These are phyloP conservation scores for Lentinus tigrinus DNA, from an alignment of 768 basidiomycete species.

Conservation along the genomic window DNA sequence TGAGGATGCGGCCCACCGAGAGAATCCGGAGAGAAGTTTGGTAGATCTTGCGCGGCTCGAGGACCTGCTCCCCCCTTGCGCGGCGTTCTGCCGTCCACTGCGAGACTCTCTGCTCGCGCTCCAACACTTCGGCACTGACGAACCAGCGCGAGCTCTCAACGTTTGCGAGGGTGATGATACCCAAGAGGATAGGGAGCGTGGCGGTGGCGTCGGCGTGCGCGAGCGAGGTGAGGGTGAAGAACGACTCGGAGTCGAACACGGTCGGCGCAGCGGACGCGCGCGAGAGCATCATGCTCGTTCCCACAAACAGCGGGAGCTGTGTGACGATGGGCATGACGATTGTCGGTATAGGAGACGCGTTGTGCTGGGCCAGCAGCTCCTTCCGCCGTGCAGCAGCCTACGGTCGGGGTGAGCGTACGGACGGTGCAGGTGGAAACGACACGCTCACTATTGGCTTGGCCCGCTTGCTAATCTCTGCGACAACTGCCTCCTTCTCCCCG, in stretches of 20 bases:
- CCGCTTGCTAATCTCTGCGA: slow-evolving; percentile 47
- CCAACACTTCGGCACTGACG: slow-evolving; percentile 54
- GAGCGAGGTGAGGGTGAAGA: slow-evolving; percentile 70
- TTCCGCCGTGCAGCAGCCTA: slow-evolving; percentile 49
- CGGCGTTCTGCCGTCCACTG: slow-evolving; percentile 44
- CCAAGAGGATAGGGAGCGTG: slow-evolving; percentile 66
- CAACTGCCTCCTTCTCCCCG: slow-evolving; percentile 52
- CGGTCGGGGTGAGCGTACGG: slow-evolving; percentile 30
- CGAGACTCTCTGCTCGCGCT: slow-evolving; percentile 47
- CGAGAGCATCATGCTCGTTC: slow-evolving; percentile 58
- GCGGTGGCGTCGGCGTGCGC: slow-evolving; percentile 71
- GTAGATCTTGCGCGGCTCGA: slow-evolving; percentile 48
- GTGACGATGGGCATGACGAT: slow-evolving; percentile 60
- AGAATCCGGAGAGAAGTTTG: slow-evolving; percentile 55
- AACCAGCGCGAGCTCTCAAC: slow-evolving; percentile 79
- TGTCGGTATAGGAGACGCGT: slow-evolving; percentile 55
- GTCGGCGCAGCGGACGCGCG: slow-evolving; percentile 55
- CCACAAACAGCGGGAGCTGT: slow-evolving; percentile 73
- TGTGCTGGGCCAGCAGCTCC: slow-evolving; percentile 58
- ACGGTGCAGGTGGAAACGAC: neutral
- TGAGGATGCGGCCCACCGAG: slow-evolving; percentile 64
- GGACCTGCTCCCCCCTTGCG: slow-evolving; percentile 43
- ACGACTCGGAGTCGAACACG: slow-evolving; percentile 75
- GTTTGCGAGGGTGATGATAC: slow-evolving; percentile 74
- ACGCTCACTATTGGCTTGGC: slow-evolving; percentile 46